A percentile compares a stretch with the other conserved stretches of the same genome.
Conservation (phyloP, 2,329 filamentous ascomycete species). For the Aureobasidium sp. region DNA sequence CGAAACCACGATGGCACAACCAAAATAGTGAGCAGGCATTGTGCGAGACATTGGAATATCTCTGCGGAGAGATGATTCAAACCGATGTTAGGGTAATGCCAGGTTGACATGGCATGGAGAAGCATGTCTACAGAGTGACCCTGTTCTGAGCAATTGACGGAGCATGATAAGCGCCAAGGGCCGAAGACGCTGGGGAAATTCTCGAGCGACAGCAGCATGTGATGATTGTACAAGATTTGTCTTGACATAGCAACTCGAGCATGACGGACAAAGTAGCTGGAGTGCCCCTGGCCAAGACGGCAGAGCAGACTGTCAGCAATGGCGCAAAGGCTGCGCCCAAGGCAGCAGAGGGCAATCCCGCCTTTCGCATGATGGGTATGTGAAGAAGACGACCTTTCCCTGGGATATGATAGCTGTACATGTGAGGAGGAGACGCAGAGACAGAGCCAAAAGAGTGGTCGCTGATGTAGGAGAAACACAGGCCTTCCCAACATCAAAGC, state of each 20-base stretch:
- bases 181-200: constrained; percentile 3
- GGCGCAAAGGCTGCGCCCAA: not conserved
- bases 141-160: not conserved
- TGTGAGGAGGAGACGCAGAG: not conserved
- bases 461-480: constrained; percentile 23
- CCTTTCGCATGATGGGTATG: constrained; percentile 61
- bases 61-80: too few relatives aligned
- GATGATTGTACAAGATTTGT: not conserved
- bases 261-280: constrained; percentile 3
- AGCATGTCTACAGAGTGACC: not conserved
- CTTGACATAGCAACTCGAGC: not conserved
- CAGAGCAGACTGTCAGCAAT: not conserved
- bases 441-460: not conserved
- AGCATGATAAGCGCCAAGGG: not conserved
- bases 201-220: constrained; percentile 7
- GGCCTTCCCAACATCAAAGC: constrained; percentile 76
- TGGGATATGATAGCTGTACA: not conserved
- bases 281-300: not conserved
- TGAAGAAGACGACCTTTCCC: not conserved
- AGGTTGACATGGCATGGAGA: not conserved
- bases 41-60: too few relatives aligned
- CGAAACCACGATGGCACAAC: too few relatives aligned
- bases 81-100: not conserved
- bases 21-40: too few relatives aligned
- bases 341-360: constrained; percentile 54